Evolutionary conservation across 1,284 basidiomycete genomes (phyloP).

Genomic region (Thelephora terrestris): DNA sequence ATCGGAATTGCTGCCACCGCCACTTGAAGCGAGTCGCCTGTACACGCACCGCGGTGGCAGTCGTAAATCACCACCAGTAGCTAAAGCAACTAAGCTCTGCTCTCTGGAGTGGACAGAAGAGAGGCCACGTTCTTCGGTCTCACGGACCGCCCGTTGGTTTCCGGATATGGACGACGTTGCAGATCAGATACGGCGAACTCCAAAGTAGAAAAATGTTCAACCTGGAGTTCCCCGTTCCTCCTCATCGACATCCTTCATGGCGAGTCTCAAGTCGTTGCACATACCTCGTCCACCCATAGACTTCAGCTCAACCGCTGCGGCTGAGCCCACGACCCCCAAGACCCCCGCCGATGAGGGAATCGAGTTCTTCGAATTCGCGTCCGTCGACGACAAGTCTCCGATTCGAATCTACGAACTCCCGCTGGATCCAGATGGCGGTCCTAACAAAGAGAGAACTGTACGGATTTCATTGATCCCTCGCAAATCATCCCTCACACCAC

Average conservation of each 20-base stretch:
- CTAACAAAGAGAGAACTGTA: constrained; percentile 74
- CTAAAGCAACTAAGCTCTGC: no score
- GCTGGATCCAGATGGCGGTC: constrained; percentile 84
- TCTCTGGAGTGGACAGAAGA: no score
- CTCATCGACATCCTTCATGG: constrained; percentile 3
- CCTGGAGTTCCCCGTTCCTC: background rate
- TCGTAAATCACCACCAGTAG: no score
- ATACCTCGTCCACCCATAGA: constrained; percentile 11
- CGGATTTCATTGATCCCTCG: constrained; percentile 17
- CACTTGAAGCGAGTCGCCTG: no score
- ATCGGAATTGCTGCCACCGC: no score
- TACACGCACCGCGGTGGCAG: no score
- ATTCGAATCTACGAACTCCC: constrained; percentile 79
- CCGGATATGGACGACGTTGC: no score
- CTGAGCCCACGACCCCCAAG: constrained; percentile 45
- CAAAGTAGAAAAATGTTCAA: no score
- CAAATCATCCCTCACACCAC: background rate
- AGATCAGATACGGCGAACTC: no score
- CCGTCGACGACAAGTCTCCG: constrained; percentile 44
- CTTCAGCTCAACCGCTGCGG: background rate
- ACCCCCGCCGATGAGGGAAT: constrained; percentile 89
- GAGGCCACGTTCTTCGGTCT: no score
- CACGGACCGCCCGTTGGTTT: no score
- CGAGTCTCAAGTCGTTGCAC: constrained; percentile 14
- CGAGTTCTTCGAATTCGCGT: constrained; percentile 68